Conservation (phyloP, 2,329 filamentous ascomycete genomes). For the Mycosphaerelloides madeirae region DNA sequence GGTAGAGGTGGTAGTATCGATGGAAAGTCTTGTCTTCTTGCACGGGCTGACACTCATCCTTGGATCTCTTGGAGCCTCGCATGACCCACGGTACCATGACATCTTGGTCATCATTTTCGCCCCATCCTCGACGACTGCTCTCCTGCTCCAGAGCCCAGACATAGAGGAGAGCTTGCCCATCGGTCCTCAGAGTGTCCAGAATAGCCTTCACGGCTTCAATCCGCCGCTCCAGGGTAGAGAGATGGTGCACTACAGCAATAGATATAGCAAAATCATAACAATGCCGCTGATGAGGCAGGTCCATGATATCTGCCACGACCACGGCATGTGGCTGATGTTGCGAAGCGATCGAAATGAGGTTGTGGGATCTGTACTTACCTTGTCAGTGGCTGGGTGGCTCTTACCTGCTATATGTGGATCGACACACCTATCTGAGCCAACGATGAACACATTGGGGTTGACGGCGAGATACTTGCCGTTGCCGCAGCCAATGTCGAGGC, state of each 20-base stretch:
- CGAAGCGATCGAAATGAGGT: constrained; percentile 54
- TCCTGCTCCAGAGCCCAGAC: constrained; percentile 96
- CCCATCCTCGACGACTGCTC: constrained; percentile 80
- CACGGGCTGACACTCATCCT: constrained; percentile 11
- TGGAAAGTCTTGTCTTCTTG: constrained; percentile 59
- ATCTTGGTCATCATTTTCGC: constrained; percentile 77
- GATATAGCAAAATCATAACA: constrained; percentile 85
- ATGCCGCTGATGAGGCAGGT: constrained; percentile 66
- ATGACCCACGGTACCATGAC: constrained; percentile 95
- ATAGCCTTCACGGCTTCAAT: constrained; percentile 67
- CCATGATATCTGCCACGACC: constrained; percentile 74
- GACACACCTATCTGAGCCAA: constrained; percentile 79
- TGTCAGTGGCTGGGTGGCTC: constrained; percentile 11
- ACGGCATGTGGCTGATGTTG: constrained; percentile 60
- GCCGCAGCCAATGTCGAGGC: constrained; percentile 88
- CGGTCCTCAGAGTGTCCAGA: constrained; percentile 57
- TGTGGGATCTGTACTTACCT: constrained; percentile 48
- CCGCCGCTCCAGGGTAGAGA: constrained; percentile 71
- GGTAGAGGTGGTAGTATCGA: constrained; percentile 92
- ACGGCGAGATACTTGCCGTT: constrained; percentile 93
- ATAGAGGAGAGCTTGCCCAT: constrained; percentile 72
- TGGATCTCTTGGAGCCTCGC: constrained; percentile 35
- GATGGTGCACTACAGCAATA: constrained; percentile 90
- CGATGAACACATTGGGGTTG: constrained; percentile 69
- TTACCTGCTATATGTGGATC: background rate